Evolutionary conservation across 257 asterid genomes (phyloP), one percentile per base, ranked within the genome.

Genomic region (Nicotiana sylvestris): DNA sequence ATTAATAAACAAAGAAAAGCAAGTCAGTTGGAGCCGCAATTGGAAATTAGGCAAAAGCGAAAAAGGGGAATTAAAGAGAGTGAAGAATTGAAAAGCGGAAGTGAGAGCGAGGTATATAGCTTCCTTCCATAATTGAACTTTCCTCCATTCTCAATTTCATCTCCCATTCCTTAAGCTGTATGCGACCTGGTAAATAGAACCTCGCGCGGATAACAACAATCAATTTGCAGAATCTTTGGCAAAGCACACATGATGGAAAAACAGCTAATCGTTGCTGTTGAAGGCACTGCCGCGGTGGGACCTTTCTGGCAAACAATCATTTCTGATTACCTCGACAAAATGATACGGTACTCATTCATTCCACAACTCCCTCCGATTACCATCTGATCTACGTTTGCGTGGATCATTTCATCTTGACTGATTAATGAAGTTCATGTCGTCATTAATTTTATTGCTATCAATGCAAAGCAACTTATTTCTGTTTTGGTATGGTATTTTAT

Each of bases 221-320:
- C 37, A 72, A 43, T 43, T 2, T 43, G 37, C 2, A 80, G 15
- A 46, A 62, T 65, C 76, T 17, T 12, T 56, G 43, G 39, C 37
- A 66, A 46, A 80, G 1, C 18, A 56, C 9, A 13, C 17, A 81
- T 65, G 91, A 87, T 87, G 67, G 83, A 87, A 82, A 92, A 90
- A 60, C 92, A 92, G 85, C 84, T 96, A 91, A 93, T 94, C 84
- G 87, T 96, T 65, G 98, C 86, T 55, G 92, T 96, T 7, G 99
- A 96, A 91, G 98, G 98, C 86, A 94, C 99, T 35, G 95, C 98
- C 74, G 93, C 98, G 83, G 46, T 91, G 61, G 98, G 98, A 4
- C 97, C 98, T 5, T 88, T 77, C 81, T 96, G 99, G 99, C 80
- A 85, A 55, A 90, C 91, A 80, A 88, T 96, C 77, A 35, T 93